Base-by-base conservation (phyloP, 768 basidiomycete genomes). In the Tricholoma flavovirens region DNA sequence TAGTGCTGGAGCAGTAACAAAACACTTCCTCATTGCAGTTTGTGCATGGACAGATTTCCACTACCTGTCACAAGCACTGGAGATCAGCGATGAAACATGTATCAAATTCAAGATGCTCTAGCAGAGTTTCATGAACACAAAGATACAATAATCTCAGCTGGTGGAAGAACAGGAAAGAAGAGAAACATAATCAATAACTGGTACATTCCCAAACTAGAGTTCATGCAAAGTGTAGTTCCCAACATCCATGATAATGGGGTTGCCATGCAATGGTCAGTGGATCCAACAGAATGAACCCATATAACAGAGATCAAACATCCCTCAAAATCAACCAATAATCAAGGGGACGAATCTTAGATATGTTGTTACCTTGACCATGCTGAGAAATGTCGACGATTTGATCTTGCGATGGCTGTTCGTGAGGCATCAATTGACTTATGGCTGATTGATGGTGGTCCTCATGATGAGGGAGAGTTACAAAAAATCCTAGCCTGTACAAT, bases 201-300 rank as follows among this genome's bases (percentile, higher is more conserved):
- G 62, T 51, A 69, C n/a, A 78, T 79, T 45, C 75, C 72, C 1
- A 80, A 80, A 57, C 68, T 77, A 3, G 73, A 75, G 53, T 59
- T 73, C 15, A 57, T 75, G 22, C 73, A 74, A 22, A 70, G 66
- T 40, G 65, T 49, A 3, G 22, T 26, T 26, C 48, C 48, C 24
- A 72, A 64, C 51, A 71, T 71, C 14, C 38, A 50, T 4, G 36
- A 32, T 1, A 68, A 67, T 49, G 76, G 75, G 1, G 64, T 61
- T 3, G 53, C 70, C 1, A 63, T 66, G 6, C 71, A 77, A 49
- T 73, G 67, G 66, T 69, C 72, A 36, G 68, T 69, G 1, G 70
- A 77, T 59, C 55, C 64, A 12, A 72, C 68, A n/a, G 70, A 77
- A 54, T 59, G 63, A 21, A 56, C 68, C 1, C 68, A 75, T 46